phyloP scores from a whole-genome alignment of 352 stramenopile genomes.

The Globisporangium alternatum region DNA sequence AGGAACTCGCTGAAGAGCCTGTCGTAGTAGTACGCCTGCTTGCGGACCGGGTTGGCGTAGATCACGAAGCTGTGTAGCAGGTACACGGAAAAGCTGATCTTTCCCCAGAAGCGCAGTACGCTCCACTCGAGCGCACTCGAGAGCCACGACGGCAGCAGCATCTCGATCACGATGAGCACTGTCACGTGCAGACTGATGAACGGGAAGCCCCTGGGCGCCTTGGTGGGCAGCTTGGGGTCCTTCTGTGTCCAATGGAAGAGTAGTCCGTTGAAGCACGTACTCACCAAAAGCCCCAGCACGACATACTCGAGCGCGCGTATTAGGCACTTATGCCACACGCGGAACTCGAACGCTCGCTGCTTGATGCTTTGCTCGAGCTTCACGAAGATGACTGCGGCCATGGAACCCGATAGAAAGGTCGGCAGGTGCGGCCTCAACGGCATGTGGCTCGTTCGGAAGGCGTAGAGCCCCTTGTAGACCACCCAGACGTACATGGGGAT shows the following conservation, averaged over 20 bases:
- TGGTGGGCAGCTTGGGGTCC: constrained; percentile 18
- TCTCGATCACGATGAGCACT: constrained; percentile 33
- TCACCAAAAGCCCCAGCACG: constrained; percentile 22
- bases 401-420: constrained; percentile 34
- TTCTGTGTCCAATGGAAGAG: constrained; percentile 30
- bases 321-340: constrained; percentile 2
- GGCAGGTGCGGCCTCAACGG: constrained; percentile 26
- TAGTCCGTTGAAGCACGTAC: constrained; percentile 19
- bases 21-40: constrained; percentile 33
- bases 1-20: constrained; percentile 31
- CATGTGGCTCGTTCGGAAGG: constrained; percentile 21
- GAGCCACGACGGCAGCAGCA: constrained; percentile 29
- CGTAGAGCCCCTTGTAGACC: constrained; percentile 21
- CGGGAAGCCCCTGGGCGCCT: constrained; percentile 6
- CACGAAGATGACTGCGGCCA: constrained; percentile 26
- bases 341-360: constrained; percentile 13
- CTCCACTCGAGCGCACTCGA: constrained; percentile 31
- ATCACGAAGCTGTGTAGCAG: constrained; percentile 47
- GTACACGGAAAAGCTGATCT: constrained; percentile 44
- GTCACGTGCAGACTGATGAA: constrained; percentile 26
- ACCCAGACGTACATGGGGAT: constrained; percentile 22
- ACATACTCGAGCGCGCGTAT: constrained; percentile 20
- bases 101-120: constrained; percentile 28
- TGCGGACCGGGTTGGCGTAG: constrained; percentile 18
- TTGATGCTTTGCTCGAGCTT: constrained; percentile 21